A percentile compares a stretch with the other conserved stretches of the same genome.
phyloP scores from a whole-genome alignment of 352 stramenopile genomes.

The Phytophthora idaei region DNA sequence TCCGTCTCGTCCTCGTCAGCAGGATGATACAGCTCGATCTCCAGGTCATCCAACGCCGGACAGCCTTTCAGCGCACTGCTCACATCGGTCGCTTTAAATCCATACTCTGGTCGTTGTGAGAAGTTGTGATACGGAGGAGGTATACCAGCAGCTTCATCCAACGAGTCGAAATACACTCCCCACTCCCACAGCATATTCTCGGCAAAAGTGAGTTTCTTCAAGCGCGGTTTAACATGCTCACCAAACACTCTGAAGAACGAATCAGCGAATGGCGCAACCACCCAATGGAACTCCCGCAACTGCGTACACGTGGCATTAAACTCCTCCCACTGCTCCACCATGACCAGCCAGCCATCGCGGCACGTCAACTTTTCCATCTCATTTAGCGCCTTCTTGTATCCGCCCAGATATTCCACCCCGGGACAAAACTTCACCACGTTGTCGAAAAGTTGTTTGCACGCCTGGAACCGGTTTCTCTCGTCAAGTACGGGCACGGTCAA shows the following conservation, averaged over 20 bases:
- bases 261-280: conserved; percentile 43
- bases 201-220: conserved; percentile 38
- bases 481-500: conserved; percentile 31
- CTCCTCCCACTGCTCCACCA: conserved; percentile 35
- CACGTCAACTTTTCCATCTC: conserved; percentile 44
- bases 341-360: conserved; percentile 34
- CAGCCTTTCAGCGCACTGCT: conserved; percentile 40
- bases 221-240: conserved; percentile 36
- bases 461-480: conserved; percentile 22
- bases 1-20: conserved; percentile 13
- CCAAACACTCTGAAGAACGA: conserved; percentile 51
- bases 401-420: conserved; percentile 38
- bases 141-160: conserved; percentile 19
- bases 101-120: conserved; percentile 20
- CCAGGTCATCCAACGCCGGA: conserved; percentile 39
- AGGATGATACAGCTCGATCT: conserved; percentile 51
- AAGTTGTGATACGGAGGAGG: conserved; percentile 1
- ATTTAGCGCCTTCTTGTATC: conserved; percentile 40
- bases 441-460: conserved; percentile 31
- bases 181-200: conserved; percentile 48
- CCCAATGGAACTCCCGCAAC: conserved; percentile 47
- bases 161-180: conserved; percentile 40
- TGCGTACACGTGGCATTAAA: conserved; percentile 44
- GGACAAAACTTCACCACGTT: conserved; percentile 40
- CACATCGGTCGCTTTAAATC: conserved; percentile 32